Conservation (phyloP, 2,329 filamentous ascomycete species). For the Uncinocarpus reesii region DNA sequence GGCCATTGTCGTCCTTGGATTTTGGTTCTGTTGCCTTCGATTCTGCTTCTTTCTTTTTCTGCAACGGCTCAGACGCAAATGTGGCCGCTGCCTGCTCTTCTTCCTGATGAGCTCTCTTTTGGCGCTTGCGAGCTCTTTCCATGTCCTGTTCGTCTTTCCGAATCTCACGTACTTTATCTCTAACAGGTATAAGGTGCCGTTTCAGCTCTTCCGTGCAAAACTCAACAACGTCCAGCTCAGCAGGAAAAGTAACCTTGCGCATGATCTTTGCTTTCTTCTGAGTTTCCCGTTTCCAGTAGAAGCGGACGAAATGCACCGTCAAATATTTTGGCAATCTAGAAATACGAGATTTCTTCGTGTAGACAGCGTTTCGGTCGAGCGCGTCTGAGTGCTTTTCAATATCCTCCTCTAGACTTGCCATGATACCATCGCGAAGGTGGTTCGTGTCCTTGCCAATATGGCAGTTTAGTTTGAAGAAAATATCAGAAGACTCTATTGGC, state of each 20-base stretch:
- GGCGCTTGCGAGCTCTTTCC: conserved; percentile 80
- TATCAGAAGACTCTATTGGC: conserved; percentile 55
- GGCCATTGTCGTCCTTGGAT: conserved; percentile 60
- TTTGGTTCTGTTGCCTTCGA: conserved; percentile 44
- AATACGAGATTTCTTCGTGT: conserved; percentile 87
- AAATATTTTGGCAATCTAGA: conserved; percentile 87
- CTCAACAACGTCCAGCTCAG: conserved; percentile 84
- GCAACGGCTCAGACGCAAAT: conserved; percentile 31
- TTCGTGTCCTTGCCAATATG: conserved; percentile 84
- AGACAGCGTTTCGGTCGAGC: conserved; percentile 66
- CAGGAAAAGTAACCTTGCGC: conserved; percentile 94
- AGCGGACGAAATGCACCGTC: conserved; percentile 93
- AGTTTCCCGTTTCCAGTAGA: conserved; percentile 92
- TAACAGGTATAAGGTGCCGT: conserved; percentile 74
- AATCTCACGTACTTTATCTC: conserved; percentile 90
- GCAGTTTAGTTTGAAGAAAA: conserved; percentile 88
- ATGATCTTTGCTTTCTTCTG: conserved; percentile 99
- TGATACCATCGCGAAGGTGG: conserved; percentile 79
- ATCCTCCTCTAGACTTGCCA: conserved; percentile 71
- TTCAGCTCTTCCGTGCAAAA: conserved; percentile 88
- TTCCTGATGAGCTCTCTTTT: conserved; percentile 58
- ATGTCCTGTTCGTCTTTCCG: conserved; percentile 91
- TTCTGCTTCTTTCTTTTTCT: conserved; percentile 40
- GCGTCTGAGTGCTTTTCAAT: conserved; percentile 79
- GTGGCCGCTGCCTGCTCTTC: conserved; percentile 39